A percentile compares a stretch with the other conserved stretches of the same genome.
These are phyloP conservation scores for Sherardia arvensis DNA, from an alignment of 257 asterid species.

Conservation along the genomic window DNA sequence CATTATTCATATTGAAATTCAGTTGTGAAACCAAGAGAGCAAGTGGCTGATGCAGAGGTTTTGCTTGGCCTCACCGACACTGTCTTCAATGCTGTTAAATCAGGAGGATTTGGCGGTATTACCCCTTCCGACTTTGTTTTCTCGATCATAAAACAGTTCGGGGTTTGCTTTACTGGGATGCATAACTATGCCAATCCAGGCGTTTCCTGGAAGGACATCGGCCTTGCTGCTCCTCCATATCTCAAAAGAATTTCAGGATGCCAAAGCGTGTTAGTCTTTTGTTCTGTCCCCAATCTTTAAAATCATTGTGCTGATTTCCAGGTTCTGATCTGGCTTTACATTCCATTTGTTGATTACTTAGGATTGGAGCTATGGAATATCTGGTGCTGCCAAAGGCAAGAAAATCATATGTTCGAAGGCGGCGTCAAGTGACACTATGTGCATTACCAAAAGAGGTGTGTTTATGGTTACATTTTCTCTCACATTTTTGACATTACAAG, in stretches of 20 bases:
- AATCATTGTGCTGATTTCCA: not conserved
- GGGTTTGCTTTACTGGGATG: not conserved
- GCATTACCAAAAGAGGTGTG: slow-evolving; percentile 30
- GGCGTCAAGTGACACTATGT: not conserved
- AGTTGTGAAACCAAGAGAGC: slow-evolving; percentile 54
- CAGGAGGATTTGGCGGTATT: slow-evolving; percentile 20
- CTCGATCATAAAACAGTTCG: slow-evolving; percentile 27
- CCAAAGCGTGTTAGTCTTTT: slow-evolving; percentile 31
- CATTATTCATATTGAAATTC: slow-evolving; percentile 1
- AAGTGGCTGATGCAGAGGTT: slow-evolving; percentile 59
- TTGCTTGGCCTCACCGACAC: slow-evolving; percentile 31
- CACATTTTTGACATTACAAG: not conserved
- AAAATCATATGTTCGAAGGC: not conserved
- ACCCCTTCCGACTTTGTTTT: slow-evolving; percentile 38
- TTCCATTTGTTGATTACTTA: not conserved
- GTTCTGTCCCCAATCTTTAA: not conserved
- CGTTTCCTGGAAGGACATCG: slow-evolving; percentile 29
- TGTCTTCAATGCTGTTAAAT: slow-evolving; percentile 30
- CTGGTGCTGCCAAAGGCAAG: slow-evolving; percentile 26
- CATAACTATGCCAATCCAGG: slow-evolving; percentile 2
- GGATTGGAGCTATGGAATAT: not conserved
- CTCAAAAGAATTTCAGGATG: slow-evolving; percentile 32
- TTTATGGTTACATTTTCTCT: not conserved
- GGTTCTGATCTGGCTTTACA: not conserved
- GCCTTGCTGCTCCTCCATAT: slow-evolving; percentile 19